Conservation (phyloP, 2,329 filamentous ascomycete species). For the Epichloe festucae region DNA sequence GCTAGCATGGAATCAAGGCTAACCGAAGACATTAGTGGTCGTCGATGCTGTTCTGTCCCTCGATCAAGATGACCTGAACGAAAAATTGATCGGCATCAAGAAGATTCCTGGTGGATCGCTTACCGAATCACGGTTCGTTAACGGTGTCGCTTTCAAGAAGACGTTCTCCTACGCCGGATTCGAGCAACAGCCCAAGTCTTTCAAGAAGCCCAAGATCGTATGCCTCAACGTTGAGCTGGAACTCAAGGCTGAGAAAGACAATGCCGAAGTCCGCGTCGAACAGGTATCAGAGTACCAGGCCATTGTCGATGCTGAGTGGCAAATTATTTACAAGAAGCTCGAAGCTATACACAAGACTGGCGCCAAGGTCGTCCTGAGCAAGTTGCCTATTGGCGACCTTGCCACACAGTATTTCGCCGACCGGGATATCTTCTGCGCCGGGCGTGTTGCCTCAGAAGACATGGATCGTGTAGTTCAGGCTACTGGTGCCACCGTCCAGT, state of each 20-base stretch:
- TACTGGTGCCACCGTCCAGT: slow-evolving; percentile 83
- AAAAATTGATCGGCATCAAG: slow-evolving; percentile 96
- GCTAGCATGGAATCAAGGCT: slow-evolving; percentile 10
- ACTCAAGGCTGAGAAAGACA: slow-evolving; percentile 98
- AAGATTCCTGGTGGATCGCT: slow-evolving; percentile 94
- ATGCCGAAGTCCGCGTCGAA: slow-evolving; percentile 94
- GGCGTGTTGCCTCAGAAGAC: slow-evolving; percentile 80
- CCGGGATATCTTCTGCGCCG: slow-evolving; percentile 95
- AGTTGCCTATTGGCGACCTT: slow-evolving; percentile 91
- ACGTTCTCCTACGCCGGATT: slow-evolving; percentile 98
- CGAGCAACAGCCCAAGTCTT: slow-evolving; percentile 95
- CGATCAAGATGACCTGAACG: slow-evolving; percentile 93
- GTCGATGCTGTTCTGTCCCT: slow-evolving; percentile 91
- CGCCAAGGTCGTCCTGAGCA: slow-evolving; percentile 93
- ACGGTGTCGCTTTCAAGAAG: slow-evolving; percentile 99
- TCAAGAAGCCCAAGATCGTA: slow-evolving; percentile 88
- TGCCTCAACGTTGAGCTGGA: slow-evolving; percentile 97
- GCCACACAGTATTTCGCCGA: slow-evolving; percentile 98
- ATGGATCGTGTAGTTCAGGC: slow-evolving; percentile 94
- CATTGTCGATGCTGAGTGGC: slow-evolving; percentile 98
- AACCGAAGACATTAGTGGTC: slow-evolving; percentile 53
- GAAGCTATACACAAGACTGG: slow-evolving; percentile 88
- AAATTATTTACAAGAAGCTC: slow-evolving; percentile 99
- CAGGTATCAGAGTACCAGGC: slow-evolving; percentile 99
- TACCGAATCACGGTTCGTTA: slow-evolving; percentile 91